Evolutionary conservation across 129 eudicot genomes (phyloP), one percentile per base, ranked within the genome.

Genomic region (Pittosporum tobira): DNA sequence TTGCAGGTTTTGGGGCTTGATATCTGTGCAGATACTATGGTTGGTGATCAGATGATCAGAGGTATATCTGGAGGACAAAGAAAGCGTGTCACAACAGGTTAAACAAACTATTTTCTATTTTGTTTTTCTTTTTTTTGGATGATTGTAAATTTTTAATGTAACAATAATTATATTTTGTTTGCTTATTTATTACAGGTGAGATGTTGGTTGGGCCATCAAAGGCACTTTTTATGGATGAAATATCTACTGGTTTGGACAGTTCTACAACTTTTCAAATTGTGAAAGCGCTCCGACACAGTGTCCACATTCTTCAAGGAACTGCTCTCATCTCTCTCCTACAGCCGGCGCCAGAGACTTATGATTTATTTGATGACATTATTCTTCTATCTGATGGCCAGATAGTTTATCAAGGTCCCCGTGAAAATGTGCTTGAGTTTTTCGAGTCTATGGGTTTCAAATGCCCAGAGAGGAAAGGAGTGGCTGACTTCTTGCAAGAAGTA

Each of bases 341-440:
- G 50, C 94, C 94, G 18, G 94, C 94, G 31, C 94, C 94, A 0
- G 94, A 84, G 63, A 84, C 94, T 3, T 84, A 80, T 47, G 69
- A 75, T 28, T 70, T 84, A 20, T 84, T 84, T 27, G 94, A 84
- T 52, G 94, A 84, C 67, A 74, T 84, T 27, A 75, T 84, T 42
- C 82, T 84, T 54, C 54, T 84, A 43, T 77, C 82, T 3, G 94
- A 84, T 21, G 94, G 88, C n/a, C 59, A 51, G 20, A 81, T 84
- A 27, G 88, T 84, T 47, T 84, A 84, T 48, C 94, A 84, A 65
- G 94, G 94, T 36, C 79, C 94, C 5, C 80, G 88, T 16, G 87
- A 64, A 27, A 38, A 80, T 6, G 94, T 80, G 70, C 81, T 80
- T 0, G 84, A 72, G 46, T 81, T 81, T 63, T 81, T 81, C 11